Evolutionary conservation across 2,329 filamentous ascomycete species (phyloP).

Genomic region (Fusarium citri): DNA sequence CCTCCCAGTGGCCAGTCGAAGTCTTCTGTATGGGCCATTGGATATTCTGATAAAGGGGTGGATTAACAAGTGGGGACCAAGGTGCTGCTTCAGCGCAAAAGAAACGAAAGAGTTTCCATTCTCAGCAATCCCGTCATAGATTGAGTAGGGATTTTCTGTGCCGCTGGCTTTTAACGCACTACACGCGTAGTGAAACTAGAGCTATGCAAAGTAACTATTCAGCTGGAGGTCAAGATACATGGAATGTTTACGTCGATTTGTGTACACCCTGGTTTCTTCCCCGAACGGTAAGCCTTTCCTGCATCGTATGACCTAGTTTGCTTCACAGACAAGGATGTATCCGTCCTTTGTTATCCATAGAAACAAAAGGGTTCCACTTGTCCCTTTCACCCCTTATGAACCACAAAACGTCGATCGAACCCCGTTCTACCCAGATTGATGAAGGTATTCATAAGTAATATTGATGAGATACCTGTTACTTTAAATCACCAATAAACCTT

Average conservation of each 20-base stretch:
- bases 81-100: neutral
- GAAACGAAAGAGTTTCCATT: neutral
- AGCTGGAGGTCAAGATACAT: conserved; percentile 1
- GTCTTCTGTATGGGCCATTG: neutral
- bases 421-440: neutral
- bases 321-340: conserved; percentile 24
- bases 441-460: neutral
- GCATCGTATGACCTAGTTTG: neutral
- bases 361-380: neutral
- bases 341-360: conserved; percentile 15
- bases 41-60: neutral
- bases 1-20: neutral
- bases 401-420: neutral
- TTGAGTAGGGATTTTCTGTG: neutral
- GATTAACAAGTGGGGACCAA: conserved; percentile 1
- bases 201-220: neutral
- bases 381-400: neutral
- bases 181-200: neutral
- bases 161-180: neutral
- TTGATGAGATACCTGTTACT: neutral
- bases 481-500: no score
- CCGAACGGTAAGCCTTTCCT: neutral
- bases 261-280: neutral
- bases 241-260: neutral
- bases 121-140: neutral